Conservation (phyloP, 805 yeast genomes). For the Candida khao-thaluensis region DNA sequence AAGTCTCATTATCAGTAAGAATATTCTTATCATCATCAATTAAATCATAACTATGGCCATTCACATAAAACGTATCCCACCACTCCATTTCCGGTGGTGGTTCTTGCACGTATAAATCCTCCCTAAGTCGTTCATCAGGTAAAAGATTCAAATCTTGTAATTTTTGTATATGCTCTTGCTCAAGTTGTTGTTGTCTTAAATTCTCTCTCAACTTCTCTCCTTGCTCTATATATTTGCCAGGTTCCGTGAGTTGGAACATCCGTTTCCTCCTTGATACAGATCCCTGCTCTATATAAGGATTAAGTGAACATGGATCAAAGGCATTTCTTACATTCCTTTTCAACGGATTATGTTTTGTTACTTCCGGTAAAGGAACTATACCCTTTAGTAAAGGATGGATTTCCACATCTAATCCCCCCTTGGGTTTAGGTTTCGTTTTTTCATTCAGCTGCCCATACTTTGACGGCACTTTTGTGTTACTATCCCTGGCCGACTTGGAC, state of each 20-base stretch:
- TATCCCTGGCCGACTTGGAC: too few relatives aligned
- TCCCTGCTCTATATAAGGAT: slow-evolving; percentile 33
- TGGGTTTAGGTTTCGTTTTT: slow-evolving; percentile 5
- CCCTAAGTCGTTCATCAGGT: slow-evolving; percentile 56
- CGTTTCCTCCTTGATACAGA: slow-evolving; percentile 11
- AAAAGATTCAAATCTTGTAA: slow-evolving; percentile 40
- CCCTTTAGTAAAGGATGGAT: slow-evolving; percentile 37
- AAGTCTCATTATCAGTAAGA: slow-evolving; percentile 36
- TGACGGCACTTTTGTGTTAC: too few relatives aligned
- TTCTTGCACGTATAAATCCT: slow-evolving; percentile 47
- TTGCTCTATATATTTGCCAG: slow-evolving; percentile 60
- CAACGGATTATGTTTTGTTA: slow-evolving; percentile 30
- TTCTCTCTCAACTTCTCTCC: slow-evolving; percentile 56
- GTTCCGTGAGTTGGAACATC: slow-evolving; percentile 49
- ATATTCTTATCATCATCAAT: slow-evolving; percentile 22
- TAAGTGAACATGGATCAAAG: slow-evolving; percentile 35
- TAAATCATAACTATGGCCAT: slow-evolving; percentile 36
- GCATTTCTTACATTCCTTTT: slow-evolving; percentile 25
- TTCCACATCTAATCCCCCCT: slow-evolving; percentile 37
- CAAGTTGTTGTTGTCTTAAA: slow-evolving; percentile 30
- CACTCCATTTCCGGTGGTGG: slow-evolving; percentile 73
- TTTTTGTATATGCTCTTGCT: slow-evolving; percentile 17
- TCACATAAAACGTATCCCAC: slow-evolving; percentile 77
- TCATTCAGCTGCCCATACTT: too few relatives aligned
- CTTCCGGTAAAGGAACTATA: slow-evolving; percentile 24